Conservation (phyloP, 106 monocot species). For the Chionographis japonica region DNA sequence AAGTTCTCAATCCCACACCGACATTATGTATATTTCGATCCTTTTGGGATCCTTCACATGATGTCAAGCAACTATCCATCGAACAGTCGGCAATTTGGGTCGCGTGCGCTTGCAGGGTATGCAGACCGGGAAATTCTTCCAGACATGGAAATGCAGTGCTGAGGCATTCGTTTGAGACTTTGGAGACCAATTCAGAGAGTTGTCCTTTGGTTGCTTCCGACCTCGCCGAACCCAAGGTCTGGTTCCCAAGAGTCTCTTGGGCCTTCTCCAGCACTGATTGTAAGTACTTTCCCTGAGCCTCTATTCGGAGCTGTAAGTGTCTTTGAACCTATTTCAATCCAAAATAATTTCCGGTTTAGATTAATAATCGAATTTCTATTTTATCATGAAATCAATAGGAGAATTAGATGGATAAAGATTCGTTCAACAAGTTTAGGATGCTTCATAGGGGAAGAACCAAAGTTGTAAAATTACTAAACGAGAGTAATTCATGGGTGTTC, state of each 20-base stretch:
- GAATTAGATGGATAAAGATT: too few relatives aligned
- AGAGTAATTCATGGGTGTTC: too few relatives aligned
- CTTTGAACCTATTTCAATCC: slow-evolving; percentile 48
- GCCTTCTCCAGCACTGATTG: slow-evolving; percentile 83
- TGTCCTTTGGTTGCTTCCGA: slow-evolving; percentile 49
- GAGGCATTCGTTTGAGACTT: slow-evolving; percentile 52
- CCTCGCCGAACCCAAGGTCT: slow-evolving; percentile 25
- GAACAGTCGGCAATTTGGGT: slow-evolving; percentile 25
- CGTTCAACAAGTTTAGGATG: too few relatives aligned
- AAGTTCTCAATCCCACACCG: slow-evolving; percentile 5
- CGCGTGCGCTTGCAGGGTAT: slow-evolving; percentile 7
- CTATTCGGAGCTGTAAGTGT: slow-evolving; percentile 61
- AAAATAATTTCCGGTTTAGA: too few relatives aligned
- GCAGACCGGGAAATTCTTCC: slow-evolving; percentile 17
- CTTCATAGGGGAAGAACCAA: too few relatives aligned
- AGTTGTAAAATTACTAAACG: too few relatives aligned
- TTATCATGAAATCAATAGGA: too few relatives aligned
- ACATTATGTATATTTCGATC: slow-evolving; percentile 21
- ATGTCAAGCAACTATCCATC: slow-evolving; percentile 44
- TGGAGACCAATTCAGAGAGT: slow-evolving; percentile 50
- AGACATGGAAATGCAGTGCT: slow-evolving; percentile 17
- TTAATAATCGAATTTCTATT: too few relatives aligned
- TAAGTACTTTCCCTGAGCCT: slow-evolving; percentile 83
- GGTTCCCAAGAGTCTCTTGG: slow-evolving; percentile 72
- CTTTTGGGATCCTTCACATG: slow-evolving; percentile 17